phyloP scores from a whole-genome alignment of 345 rosid genomes.

The Aethionema arabicum region DNA sequence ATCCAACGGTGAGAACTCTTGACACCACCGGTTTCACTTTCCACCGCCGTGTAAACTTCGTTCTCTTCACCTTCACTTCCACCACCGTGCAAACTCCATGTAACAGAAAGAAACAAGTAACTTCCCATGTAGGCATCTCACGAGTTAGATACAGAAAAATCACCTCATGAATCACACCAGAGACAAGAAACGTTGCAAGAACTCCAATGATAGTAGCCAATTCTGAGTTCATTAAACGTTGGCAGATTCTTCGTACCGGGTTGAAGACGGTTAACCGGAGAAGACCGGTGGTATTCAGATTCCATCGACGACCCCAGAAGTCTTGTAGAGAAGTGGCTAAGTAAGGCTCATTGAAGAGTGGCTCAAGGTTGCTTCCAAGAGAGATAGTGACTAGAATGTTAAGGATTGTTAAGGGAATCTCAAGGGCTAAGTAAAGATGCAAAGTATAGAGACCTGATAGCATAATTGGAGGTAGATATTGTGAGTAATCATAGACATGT shows the following conservation, averaged over 20 bases:
- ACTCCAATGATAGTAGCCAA: slow-evolving; percentile 4
- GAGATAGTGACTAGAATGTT: slow-evolving; percentile 36
- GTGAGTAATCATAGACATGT: slow-evolving; percentile 21
- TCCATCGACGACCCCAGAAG: slow-evolving; percentile 78
- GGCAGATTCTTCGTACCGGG: slow-evolving; percentile 3
- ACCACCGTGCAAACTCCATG: slow-evolving; percentile 29
- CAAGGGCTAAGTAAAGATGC: slow-evolving; percentile 42
- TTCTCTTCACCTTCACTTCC: slow-evolving; percentile 22
- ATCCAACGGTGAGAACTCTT: slow-evolving; percentile 19
- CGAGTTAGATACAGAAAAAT: slow-evolving; percentile 20
- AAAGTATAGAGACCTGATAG: slow-evolving; percentile 34
- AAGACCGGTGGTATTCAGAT: slow-evolving; percentile 50
- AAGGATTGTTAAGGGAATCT: slow-evolving; percentile 35
- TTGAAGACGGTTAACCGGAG: slow-evolving; percentile 47
- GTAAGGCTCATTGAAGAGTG: slow-evolving; percentile 53
- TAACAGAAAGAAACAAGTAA: slow-evolving; percentile 27
- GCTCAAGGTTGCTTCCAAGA: slow-evolving; percentile 40
- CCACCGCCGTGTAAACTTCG: background rate
- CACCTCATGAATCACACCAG: slow-evolving; percentile 38
- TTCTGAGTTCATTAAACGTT: background rate
- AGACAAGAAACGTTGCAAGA: slow-evolving; percentile 30
- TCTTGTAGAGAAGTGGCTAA: slow-evolving; percentile 66
- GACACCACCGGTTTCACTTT: slow-evolving; percentile 17
- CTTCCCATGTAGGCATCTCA: slow-evolving; percentile 36
- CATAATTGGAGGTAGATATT: slow-evolving; percentile 36